Evolutionary conservation across 2,329 filamentous ascomycete genomes (phyloP), one percentile per base, ranked within the genome.

Genomic region (Claviceps sp.): DNA sequence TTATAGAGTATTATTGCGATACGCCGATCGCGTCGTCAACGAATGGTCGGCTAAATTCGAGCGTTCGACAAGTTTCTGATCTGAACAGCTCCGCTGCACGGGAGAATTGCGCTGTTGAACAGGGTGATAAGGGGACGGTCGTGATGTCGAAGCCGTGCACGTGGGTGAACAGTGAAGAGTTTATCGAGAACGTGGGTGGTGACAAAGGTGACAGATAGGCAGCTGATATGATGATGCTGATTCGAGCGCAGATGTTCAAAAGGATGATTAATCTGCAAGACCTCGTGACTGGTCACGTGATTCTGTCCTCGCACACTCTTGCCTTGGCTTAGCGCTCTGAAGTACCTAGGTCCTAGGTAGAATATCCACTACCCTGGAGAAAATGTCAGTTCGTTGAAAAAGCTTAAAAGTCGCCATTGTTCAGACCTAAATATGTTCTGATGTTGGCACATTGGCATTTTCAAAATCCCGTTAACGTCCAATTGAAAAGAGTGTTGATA

Each of bases 11-110:
- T 49, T 17, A 47, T 47, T 50, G 51, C 46, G 46, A 44, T 48
- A 51, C 50, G 55, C 50, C 49, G 24, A 42, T 49, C 50, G 40
- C 55, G 53, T 50, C 49, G 53, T 54, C 51, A 17, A 52, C 50
- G 47, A 22, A 40, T 22, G 41, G 13, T 26, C 24, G 19, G 44
- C 19, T 30, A 10, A 34, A 26, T 30, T 49, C 39, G 51, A 52
- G 53, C 50, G 50, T 51, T 37, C 13, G 30, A 44, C 10, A 37
- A 52, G 13, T 43, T 50, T 47, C n/a, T 41, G 38, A 5, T 46
- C n/a, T 14, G 34, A 41, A 8, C 22, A 41, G 26, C 41, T 47
- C 30, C 16, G 47, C 17, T 41, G 42, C 16, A 42, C 40, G 26
- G 24, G 44, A 16, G 10, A 16, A 7, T 43, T 14, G n/a, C 45